Evolutionary conservation across 2,329 filamentous ascomycete species (phyloP).

Genomic region (Nakataea oryzae): DNA sequence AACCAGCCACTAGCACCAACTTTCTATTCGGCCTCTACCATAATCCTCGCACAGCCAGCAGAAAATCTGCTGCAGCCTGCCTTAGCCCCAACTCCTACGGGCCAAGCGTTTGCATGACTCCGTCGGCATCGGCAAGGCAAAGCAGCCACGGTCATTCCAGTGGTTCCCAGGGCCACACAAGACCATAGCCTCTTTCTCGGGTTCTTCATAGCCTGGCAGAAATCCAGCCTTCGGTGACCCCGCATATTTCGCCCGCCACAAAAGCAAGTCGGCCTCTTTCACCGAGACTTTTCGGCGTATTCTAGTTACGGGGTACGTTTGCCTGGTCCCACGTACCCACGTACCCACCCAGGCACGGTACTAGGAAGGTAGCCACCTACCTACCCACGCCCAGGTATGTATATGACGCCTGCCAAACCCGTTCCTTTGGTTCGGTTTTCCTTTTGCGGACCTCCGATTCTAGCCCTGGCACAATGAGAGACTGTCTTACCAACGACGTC

Average conservation of each 20-base stretch:
- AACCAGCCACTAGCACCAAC: not conserved
- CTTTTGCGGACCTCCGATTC: not conserved
- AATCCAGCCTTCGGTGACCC: no score
- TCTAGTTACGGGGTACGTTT: not conserved
- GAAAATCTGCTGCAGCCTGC: no score
- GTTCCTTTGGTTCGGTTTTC: not conserved
- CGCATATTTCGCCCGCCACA: no score
- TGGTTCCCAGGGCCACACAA: not conserved
- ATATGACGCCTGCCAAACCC: not conserved
- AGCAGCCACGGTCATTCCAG: not conserved
- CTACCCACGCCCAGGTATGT: not conserved
- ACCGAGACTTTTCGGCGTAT: not conserved
- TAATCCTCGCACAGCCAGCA: no score
- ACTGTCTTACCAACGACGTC: no score
- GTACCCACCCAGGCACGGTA: not conserved
- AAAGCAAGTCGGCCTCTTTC: not conserved
- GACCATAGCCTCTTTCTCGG: not conserved
- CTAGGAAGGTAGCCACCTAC: not conserved
- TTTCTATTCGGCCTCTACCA: not conserved
- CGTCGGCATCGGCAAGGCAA: not conserved
- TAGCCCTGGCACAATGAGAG: not conserved
- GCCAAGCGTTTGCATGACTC: not conserved
- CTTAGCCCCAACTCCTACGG: no score
- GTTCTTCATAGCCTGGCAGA: not conserved
- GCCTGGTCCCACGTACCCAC: not conserved